Evolutionary conservation across 495 filamentous ascomycete species (phyloP).

Genomic region (Lindgomyces ingoldianus): DNA sequence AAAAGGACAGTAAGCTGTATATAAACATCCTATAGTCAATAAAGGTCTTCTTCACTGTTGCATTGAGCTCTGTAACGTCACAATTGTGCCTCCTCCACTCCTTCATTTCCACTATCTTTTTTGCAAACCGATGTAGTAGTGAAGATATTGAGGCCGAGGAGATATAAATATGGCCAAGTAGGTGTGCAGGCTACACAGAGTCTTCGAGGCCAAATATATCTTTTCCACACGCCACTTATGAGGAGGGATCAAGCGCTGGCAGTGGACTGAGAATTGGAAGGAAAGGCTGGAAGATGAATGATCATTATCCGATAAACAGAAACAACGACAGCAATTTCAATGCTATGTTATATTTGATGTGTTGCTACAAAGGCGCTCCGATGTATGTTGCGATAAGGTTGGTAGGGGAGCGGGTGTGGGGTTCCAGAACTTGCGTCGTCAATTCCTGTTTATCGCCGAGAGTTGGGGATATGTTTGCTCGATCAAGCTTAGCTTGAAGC

Average conservation of each 20-base stretch:
- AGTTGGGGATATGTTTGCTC: slow-evolving; percentile 24
- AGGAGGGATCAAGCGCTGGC: neutral
- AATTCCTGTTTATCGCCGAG: slow-evolving; percentile 6
- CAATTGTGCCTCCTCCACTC: slow-evolving; percentile 34
- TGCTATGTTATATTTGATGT: neutral
- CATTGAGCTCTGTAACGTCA: slow-evolving; percentile 1
- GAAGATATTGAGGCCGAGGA: neutral
- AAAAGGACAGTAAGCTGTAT: slow-evolving; percentile 25
- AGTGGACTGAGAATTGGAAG: neutral
- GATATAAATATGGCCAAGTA: neutral
- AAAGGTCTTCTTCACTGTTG: neutral
- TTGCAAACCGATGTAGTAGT: neutral
- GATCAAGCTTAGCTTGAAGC: slow-evolving; percentile 9
- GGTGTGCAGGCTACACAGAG: neutral
- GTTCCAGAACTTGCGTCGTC: slow-evolving; percentile 1
- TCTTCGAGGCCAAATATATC: neutral
- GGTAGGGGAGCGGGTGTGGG: slow-evolving; percentile 14
- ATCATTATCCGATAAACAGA: neutral
- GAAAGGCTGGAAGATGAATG: neutral
- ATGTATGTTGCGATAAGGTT: slow-evolving; percentile 16
- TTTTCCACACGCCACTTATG: no score
- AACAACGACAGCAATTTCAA: neutral
- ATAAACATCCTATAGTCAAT: slow-evolving; percentile 20
- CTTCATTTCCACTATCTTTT: slow-evolving; percentile 30
- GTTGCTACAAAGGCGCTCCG: neutral